These are phyloP conservation scores for Amphibolis antarctica DNA, from an alignment of 106 monocot species.

Conservation along the genomic window DNA sequence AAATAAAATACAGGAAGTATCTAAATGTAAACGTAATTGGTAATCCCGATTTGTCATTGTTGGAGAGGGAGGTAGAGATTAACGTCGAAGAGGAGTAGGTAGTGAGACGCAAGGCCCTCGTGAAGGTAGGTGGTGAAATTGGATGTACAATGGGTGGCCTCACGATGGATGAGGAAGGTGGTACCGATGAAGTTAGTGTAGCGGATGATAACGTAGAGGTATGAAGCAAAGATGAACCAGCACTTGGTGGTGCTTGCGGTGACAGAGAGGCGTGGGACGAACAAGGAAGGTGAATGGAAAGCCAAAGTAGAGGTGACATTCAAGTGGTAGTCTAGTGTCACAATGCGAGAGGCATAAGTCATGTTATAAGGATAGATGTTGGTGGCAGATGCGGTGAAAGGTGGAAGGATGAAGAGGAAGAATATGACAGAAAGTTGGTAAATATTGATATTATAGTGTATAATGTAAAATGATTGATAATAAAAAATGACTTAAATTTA, in stretches of 20 bases:
- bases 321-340: constrained; percentile 45
- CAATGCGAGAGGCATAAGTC: constrained; percentile 22
- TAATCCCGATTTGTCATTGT: too few relatives aligned
- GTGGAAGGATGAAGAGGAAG: constrained; percentile 1
- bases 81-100: constrained; percentile 33
- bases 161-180: constrained; percentile 42
- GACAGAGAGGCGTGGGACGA: neutral
- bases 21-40: too few relatives aligned
- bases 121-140: constrained; percentile 28
- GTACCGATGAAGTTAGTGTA: constrained; percentile 45
- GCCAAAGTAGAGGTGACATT: constrained; percentile 34
- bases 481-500: too few relatives aligned
- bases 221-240: constrained; percentile 68
- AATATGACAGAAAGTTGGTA: too few relatives aligned
- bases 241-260: constrained; percentile 49
- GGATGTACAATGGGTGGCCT: constrained; percentile 34
- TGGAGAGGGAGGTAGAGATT: too few relatives aligned
- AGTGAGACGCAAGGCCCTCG: constrained; percentile 33
- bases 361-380: constrained; percentile 57
- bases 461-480: too few relatives aligned
- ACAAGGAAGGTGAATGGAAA: neutral
- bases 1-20: too few relatives aligned
- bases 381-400: neutral
- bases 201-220: constrained; percentile 46
- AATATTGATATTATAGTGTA: too few relatives aligned